A percentile compares a stretch with the other conserved stretches of the same genome.
phyloP scores from a whole-genome alignment of 768 basidiomycete genomes.

The Rhizopogon vesiculosus region DNA sequence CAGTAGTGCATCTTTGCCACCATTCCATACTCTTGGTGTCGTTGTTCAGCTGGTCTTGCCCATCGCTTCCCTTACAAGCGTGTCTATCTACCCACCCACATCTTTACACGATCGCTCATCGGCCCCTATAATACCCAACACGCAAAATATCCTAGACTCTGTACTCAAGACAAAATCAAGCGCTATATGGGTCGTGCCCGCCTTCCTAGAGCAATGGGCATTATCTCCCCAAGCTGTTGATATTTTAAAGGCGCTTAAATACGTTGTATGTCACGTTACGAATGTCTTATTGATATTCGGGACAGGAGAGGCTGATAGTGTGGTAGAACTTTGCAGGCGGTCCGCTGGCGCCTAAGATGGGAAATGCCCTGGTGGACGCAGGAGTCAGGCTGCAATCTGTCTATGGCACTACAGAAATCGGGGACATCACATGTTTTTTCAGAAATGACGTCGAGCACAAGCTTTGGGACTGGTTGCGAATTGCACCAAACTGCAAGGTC shows the following conservation, averaged over 20 bases:
- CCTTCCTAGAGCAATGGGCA: constrained; percentile 21
- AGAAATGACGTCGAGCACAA: constrained; percentile 15
- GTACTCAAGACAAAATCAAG: constrained; percentile 9
- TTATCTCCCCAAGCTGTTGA: constrained; percentile 13
- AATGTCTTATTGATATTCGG: background rate
- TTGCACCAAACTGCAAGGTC: constrained; percentile 16
- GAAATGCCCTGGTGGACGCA: constrained; percentile 26
- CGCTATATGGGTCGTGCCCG: constrained; percentile 13
- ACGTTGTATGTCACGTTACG: constrained; percentile 14
- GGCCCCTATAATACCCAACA: constrained; percentile 15
- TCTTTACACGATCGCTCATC: constrained; percentile 9
- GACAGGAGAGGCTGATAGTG: background rate
- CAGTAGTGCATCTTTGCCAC: constrained; percentile 13
- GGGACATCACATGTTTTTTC: constrained; percentile 11
- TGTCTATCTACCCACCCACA: constrained; percentile 16
- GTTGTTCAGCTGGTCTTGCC: constrained; percentile 12
- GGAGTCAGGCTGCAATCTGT: constrained; percentile 29
- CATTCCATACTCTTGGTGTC: constrained; percentile 17
- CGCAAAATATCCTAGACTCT: constrained; percentile 17
- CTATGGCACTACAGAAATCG: constrained; percentile 37
- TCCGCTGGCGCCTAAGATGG: constrained; percentile 30
- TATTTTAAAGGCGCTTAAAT: constrained; percentile 8
- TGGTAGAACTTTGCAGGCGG: constrained; percentile 32
- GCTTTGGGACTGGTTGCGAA: constrained; percentile 31
- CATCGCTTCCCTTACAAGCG: constrained; percentile 8